Base-by-base conservation (phyloP, 257 asterid species). In the Ilex asprella region DNA sequence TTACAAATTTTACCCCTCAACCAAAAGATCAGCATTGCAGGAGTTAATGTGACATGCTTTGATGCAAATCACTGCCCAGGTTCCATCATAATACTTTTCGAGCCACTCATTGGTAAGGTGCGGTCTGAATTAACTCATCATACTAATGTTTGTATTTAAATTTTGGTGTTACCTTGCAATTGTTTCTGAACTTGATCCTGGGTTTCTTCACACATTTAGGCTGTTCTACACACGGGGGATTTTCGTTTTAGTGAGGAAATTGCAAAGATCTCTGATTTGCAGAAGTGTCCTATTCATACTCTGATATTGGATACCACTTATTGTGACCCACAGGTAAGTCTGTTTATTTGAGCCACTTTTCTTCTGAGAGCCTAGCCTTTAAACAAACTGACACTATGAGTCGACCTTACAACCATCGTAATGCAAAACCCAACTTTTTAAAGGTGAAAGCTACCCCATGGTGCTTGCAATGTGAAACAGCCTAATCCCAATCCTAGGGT, bases 21-120 rank as follows among this genome's bases (percentile, higher is more conserved):
- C 68, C 82, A 82, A 78, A 92, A 70, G 88, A 76, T 83, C 66
- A 85, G 66, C 66, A 75, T 92, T 58, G 95, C 84, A 64, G 99
- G 99, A 55, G 67, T 70, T 56, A 72, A 82, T 54, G 84, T 92
- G 60, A 92, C 95, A 13, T 89, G 96, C 75, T 92, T 85, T 64
- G 93, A 92, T 70, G 97, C 99, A 73, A 92, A 92, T 78, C 99
- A 92, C 75, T 92, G 99, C 70, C 97, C 99, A 16, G 99, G 99
- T 71, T 87, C 97, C 49, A 66, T 92, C 62, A 81, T 92, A 63
- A 80, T 92, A 66, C 81, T 92, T 65, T 92, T 92, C 67, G 97
- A 92, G 71, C 96, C 92, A 31, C 85, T 96, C 66, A 85, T 76
- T 44, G 83, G 87, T 67, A 82, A 89, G 97, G 99, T 89, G 75